A percentile compares a stretch with the other conserved stretches of the same genome.
phyloP scores from a whole-genome alignment of 306 rosid genomes.

The Cucurbita moschata region DNA sequence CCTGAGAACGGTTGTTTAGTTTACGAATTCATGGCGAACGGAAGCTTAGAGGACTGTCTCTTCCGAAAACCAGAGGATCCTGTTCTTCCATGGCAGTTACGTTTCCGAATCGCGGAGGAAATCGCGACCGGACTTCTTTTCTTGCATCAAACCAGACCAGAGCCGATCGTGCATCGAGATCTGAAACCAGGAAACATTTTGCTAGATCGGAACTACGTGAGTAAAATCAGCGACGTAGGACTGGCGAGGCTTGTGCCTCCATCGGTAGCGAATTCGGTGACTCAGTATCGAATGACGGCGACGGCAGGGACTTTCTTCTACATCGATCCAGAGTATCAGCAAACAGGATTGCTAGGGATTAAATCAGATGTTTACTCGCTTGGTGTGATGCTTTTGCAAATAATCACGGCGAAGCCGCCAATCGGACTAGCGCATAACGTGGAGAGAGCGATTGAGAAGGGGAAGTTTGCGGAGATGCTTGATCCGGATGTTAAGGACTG shows the following conservation, averaged over 20 bases:
- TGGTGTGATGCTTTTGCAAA: constrained; percentile 66
- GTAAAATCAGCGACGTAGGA: constrained; percentile 90
- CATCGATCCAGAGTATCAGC: constrained; percentile 88
- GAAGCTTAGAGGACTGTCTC: constrained; percentile 85
- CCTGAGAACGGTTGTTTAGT: constrained; percentile 74
- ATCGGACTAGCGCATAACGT: constrained; percentile 72
- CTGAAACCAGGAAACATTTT: constrained; percentile 73
- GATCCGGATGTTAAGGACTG: constrained; percentile 61
- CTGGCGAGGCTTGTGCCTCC: constrained; percentile 86
- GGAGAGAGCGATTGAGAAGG: constrained; percentile 39
- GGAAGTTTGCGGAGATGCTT: constrained; percentile 47
- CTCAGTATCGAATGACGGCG: constrained; percentile 77
- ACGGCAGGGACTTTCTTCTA: constrained; percentile 90
- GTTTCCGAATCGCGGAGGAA: constrained; percentile 77
- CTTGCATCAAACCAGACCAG: constrained; percentile 73
- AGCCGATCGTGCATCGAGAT: constrained; percentile 89
- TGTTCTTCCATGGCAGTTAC: constrained; percentile 59
- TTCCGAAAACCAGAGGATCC: constrained; percentile 32
- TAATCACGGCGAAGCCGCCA: constrained; percentile 58
- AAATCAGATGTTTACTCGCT: constrained; percentile 74
- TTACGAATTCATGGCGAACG: constrained; percentile 72
- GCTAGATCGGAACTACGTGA: constrained; percentile 70
- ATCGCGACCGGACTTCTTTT: constrained; percentile 70
- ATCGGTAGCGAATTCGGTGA: constrained; percentile 46
- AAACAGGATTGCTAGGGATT: constrained; percentile 69